Evolutionary conservation across 345 rosid genomes (phyloP).

Genomic region (Gossypium thurberi): DNA sequence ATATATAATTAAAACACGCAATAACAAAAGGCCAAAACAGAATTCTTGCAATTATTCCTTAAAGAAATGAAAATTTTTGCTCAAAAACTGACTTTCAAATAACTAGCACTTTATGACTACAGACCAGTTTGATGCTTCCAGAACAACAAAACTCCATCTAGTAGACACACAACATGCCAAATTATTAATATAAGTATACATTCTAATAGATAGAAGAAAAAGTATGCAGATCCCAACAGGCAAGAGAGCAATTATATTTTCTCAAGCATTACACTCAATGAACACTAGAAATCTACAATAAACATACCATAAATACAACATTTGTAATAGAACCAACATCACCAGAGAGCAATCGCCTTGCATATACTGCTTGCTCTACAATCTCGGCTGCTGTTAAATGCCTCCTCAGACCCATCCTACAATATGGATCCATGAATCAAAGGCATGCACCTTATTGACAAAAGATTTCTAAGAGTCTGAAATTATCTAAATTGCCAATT

Average conservation of each 20-base stretch:
- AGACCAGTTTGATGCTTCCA: neutral
- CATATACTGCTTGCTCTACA: slow-evolving; percentile 80
- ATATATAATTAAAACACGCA: neutral
- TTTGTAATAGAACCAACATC: slow-evolving; percentile 74
- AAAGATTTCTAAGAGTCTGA: neutral
- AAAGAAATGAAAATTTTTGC: neutral
- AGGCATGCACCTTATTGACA: neutral
- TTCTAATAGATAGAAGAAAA: neutral
- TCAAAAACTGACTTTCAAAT: neutral
- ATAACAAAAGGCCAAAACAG: neutral
- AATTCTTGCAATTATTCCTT: neutral
- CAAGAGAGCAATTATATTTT: neutral
- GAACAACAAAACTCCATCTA: neutral
- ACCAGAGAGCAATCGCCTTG: slow-evolving; percentile 49
- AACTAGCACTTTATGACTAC: neutral
- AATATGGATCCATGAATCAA: slow-evolving; percentile 3
- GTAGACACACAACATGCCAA: neutral
- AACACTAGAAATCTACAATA: neutral
- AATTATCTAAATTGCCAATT: neutral
- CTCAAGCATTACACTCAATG: neutral
- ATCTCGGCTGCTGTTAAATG: slow-evolving; percentile 84
- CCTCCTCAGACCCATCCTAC: slow-evolving; percentile 86
- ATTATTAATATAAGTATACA: neutral
- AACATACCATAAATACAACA: slow-evolving; percentile 84
- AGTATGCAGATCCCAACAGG: neutral